Evolutionary conservation across 106 monocot genomes (phyloP).

Genomic region (Dendrobium nobile): DNA sequence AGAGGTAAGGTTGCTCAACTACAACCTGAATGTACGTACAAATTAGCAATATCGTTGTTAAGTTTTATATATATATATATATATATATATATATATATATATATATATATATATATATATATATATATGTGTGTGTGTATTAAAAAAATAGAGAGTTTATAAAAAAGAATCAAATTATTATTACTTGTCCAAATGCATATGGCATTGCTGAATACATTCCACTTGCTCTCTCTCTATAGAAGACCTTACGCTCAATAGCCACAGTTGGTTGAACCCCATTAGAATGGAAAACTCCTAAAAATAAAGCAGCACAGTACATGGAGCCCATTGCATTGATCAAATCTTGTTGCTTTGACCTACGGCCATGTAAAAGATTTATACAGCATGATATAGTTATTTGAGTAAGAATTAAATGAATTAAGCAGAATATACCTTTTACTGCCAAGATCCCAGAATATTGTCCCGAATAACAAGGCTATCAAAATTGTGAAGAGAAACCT

Average conservation of each 20-base stretch:
- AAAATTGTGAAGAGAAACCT: conserved; percentile 16
- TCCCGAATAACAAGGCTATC: conserved; percentile 35
- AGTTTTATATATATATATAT: not conserved
- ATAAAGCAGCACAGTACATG: conserved; percentile 40
- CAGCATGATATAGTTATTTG: conserved; percentile 18
- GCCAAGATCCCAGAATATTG: not conserved
- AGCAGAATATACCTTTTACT: not conserved
- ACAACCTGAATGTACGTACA: conserved; percentile 29
- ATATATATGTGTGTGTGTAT: not conserved
- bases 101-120: not conserved
- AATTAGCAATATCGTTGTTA: no score
- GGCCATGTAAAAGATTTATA: not conserved
- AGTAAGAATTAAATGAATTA: not conserved
- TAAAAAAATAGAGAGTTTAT: no score
- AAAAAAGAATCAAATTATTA: no score
- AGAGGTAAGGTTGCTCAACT: conserved; percentile 50
- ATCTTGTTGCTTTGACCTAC: conserved; percentile 12
- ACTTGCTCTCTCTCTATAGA: conserved; percentile 63
- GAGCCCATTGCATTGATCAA: conserved; percentile 38
- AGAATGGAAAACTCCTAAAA: conserved; percentile 42
- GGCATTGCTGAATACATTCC: conserved; percentile 65
- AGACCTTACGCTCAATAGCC: conserved; percentile 51
- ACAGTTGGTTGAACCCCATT: conserved; percentile 56
- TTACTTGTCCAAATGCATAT: conserved; percentile 65
- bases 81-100: not conserved